phyloP scores from a whole-genome alignment of 2,329 filamentous ascomycete genomes.

The Penicillium sclerotiorum region DNA sequence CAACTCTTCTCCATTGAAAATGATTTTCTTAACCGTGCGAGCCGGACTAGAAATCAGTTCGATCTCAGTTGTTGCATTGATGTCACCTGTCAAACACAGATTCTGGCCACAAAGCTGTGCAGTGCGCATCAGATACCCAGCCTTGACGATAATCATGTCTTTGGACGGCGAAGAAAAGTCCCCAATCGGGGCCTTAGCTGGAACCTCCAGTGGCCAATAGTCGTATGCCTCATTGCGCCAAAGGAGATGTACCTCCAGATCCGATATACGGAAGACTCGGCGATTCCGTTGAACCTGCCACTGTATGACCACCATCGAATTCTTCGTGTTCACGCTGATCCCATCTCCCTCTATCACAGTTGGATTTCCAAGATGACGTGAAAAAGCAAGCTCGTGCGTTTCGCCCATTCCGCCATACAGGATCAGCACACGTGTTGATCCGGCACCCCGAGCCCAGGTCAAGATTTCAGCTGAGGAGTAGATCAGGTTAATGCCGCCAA shows the following conservation, averaged over 20 bases:
- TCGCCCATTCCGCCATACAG: conserved; percentile 33
- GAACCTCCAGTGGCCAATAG: conserved; percentile 34
- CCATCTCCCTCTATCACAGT: conserved; percentile 10
- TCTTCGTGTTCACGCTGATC: conserved; percentile 1
- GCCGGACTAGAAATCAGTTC: conserved; percentile 18
- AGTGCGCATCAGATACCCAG: conserved; percentile 32
- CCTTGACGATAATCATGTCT: conserved; percentile 26
- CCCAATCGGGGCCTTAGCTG: conserved; percentile 16
- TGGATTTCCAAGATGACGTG: conserved; percentile 15
- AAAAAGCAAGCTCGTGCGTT: conserved; percentile 30
- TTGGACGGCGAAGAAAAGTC: conserved; percentile 28
- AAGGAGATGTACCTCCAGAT: conserved; percentile 30
- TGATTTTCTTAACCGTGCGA: not conserved
- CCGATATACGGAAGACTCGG: conserved; percentile 22
- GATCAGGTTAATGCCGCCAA: conserved; percentile 26
- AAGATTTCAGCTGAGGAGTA: conserved; percentile 36
- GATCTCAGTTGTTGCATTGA: conserved; percentile 20
- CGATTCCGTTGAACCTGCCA: conserved; percentile 14
- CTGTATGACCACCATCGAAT: conserved; percentile 13
- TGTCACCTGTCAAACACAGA: conserved; percentile 14
- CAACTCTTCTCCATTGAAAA: conserved; percentile 14
- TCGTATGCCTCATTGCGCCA: conserved; percentile 34
- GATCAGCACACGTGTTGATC: conserved; percentile 25
- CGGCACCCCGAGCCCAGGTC: conserved; percentile 25
- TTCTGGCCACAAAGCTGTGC: not conserved